These are phyloP conservation scores for Geosmithia flava DNA, from an alignment of 2,329 filamentous ascomycete genomes.

Conservation along the genomic window DNA sequence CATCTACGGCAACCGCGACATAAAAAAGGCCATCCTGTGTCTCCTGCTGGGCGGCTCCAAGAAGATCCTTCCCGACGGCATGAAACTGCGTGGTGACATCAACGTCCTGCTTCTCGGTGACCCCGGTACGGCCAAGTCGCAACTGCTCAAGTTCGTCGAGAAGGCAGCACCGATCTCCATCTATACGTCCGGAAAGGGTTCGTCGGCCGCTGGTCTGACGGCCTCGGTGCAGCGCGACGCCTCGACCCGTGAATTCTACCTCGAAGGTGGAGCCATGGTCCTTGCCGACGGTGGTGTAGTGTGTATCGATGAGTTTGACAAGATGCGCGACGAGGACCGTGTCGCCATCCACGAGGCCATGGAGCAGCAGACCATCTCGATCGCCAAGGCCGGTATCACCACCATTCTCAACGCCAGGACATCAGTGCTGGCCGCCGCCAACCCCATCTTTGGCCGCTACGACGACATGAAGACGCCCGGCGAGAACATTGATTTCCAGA, in stretches of 20 bases:
- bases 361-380: constrained; percentile 99
- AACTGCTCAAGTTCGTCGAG: constrained; percentile 93
- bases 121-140: constrained; percentile 95
- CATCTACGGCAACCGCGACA: constrained; percentile 91
- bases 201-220: constrained; percentile 91
- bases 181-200: constrained; percentile 97
- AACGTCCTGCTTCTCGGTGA: constrained; percentile 95
- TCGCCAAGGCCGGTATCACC: constrained; percentile 96
- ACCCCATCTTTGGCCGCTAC: constrained; percentile 95
- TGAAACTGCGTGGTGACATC: constrained; percentile 95
- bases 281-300: constrained; percentile 93
- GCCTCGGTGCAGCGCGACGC: constrained; percentile 92
- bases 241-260: constrained; percentile 87
- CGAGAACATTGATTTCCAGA: constrained; percentile 99
- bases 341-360: constrained; percentile 99
- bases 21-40: constrained; percentile 95
- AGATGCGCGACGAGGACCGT: constrained; percentile 97
- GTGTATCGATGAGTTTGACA: constrained; percentile 98
- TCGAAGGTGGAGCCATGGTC: constrained; percentile 97
- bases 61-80: constrained; percentile 93
- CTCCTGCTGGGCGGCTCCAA: constrained; percentile 90
- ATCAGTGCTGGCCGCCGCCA: constrained; percentile 88
- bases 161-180: constrained; percentile 94
- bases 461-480: constrained; percentile 96
- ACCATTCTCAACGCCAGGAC: constrained; percentile 95